phyloP scores from a whole-genome alignment of 129 eudicot genomes.

The Artemisia annua region DNA sequence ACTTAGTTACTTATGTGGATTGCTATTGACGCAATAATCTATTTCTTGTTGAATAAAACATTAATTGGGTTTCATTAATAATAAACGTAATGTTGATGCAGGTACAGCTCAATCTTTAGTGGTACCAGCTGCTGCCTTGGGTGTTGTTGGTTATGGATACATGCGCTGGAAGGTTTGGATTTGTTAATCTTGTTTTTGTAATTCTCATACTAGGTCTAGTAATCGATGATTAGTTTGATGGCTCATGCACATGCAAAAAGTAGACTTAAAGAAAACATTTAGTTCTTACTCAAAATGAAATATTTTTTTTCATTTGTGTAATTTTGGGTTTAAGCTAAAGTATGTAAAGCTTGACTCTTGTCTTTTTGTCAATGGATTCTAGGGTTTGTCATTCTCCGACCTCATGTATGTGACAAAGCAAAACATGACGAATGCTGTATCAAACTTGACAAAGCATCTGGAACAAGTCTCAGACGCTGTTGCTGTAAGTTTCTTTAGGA shows the following conservation, averaged over 20 bases:
- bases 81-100: conserved; percentile 23
- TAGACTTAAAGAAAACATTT: conserved; percentile 13
- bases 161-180: conserved; percentile 95
- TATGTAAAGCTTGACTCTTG: conserved; percentile 14
- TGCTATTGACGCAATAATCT: not conserved
- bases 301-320: not conserved
- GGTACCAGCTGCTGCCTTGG: conserved; percentile 80
- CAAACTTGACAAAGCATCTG: conserved; percentile 79
- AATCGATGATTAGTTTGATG: not conserved
- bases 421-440: conserved; percentile 76
- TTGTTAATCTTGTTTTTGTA: conserved; percentile 1
- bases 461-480: conserved; percentile 83
- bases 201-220: conserved; percentile 5
- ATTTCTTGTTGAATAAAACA: conserved; percentile 8
- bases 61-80: not conserved
- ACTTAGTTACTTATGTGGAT: not conserved
- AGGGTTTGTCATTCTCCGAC: conserved; percentile 86
- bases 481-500: conserved; percentile 54
- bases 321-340: not conserved
- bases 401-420: conserved; percentile 88
- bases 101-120: conserved; percentile 57
- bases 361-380: conserved; percentile 23
- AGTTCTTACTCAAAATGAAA: not conserved
- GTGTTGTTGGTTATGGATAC: conserved; percentile 87
- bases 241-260: conserved; percentile 18